Base-by-base conservation (phyloP, 768 basidiomycete genomes). In the Boletus reticulatus region DNA sequence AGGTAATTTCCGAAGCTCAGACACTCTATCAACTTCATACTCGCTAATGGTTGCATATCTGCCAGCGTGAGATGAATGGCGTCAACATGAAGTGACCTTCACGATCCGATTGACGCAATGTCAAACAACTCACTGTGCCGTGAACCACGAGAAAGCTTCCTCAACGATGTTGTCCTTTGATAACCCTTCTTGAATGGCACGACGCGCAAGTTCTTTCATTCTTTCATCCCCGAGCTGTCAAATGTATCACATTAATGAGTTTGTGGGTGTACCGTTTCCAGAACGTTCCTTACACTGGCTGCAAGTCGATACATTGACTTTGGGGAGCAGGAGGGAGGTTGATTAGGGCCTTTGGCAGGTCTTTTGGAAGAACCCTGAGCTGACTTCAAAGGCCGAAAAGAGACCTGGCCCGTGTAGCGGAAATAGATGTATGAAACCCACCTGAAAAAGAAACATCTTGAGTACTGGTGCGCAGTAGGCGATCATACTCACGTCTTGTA, bases 251-350 rank as follows among this genome's bases (percentile, higher is more conserved):
- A 38, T 55, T 20, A 43, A 43, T 44, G 31, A 57, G 29, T 16
- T 32, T 16, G 1, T 45, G 19, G 7, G 43, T 8, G 19, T 37
- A 29, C 24, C 32, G 4, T 42, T 34, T 32, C 22, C 22, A 29
- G 16, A 27, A 48, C 22, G 8, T 36, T 41, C 27, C 65, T 57
- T 50, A 73, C 72, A 20, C 31, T 60, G 17, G 14, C 38, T 22
- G 72, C 72, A 10, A 73, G 61, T 49, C 72, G 69, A 60, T 72
- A 75, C 73, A 75, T 73, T 11, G 72, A 73, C 62, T 75, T 73
- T 53, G 73, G 72, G 17, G 72, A 74, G 24, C 72, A 73, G 19
- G 45, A 1, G 6, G 62, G 59, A 20, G 54, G 43, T 0, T 24
- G 38, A 13, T 16, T 42, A 6, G n/a, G 19, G n/a, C 16, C 31